Evolutionary conservation across 257 asterid species (phyloP), one percentile per base, ranked within the genome.

Genomic region (Gardenia jasminoides): DNA sequence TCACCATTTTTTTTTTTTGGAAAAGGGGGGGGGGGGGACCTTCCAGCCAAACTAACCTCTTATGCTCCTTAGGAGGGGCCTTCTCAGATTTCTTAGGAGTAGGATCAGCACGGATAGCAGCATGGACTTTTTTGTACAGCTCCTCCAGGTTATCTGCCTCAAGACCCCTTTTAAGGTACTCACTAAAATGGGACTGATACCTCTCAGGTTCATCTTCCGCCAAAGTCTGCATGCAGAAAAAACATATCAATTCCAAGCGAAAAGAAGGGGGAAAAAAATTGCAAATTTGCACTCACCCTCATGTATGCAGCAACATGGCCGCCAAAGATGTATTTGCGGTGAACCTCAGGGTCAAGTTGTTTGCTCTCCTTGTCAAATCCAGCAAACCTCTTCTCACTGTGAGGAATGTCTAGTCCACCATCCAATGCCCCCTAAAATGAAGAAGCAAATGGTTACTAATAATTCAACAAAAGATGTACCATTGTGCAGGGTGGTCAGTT

Each of bases 331-430:
- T 93, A 93, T 77, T 93, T 93, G 64, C 97, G 89, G 71, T 93
- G 98, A 44, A 87, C 92, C 56, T 93, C 98, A 59, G 98, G 83
- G 68, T 93, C 95, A 79, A 93, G 97, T 65, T 85, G 87, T 58
- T 93, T 91, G 81, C 77, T 83, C 1, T 88, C 97, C 89, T 92
- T 92, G 89, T 74, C 81, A 72, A 80, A 93, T 50, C 98, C 98
- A 48, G 98, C 96, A 81, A 91, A 93, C 83, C 97, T 90, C 87
- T 93, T 91, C 6, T 93, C 98, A 39, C 97, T 90, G 82, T 93
- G 98, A 75, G 98, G 98, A 70, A 93, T 88, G 76, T 93, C 98
- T 3, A 93, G 86, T 17, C 98, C 98, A 50, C 92, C 98, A 84
- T 93, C 98, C 67, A 93, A 80, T 28, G 97, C 98, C 72, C 98